Percentiles rank a stretch among this genome's conserved stretches.
Evolutionary conservation across 2,329 filamentous ascomycete genomes (phyloP).

Genomic region (Colletotrichum eremochloae): DNA sequence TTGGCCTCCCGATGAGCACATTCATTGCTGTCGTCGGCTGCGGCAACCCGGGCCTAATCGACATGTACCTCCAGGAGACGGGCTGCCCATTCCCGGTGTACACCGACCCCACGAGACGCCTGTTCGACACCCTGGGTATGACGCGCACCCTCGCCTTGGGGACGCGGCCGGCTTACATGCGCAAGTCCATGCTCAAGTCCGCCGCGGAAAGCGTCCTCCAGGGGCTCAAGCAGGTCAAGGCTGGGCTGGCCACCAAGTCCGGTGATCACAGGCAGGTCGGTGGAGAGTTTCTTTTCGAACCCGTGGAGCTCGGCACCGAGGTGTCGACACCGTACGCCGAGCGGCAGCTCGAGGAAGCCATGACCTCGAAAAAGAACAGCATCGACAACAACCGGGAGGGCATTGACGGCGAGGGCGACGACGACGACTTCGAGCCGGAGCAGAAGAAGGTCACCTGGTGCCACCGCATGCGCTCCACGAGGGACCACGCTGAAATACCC

Average conservation of each 20-base stretch:
- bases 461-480: constrained; percentile 83
- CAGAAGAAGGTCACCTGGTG: constrained; percentile 81
- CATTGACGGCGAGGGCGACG: constrained; percentile 43
- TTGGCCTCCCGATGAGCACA: constrained; percentile 66
- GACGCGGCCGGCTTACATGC: constrained; percentile 73
- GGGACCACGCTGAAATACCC: constrained; percentile 81
- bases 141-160: constrained; percentile 73
- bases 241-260: constrained; percentile 71
- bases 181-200: constrained; percentile 64
- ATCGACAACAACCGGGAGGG: constrained; percentile 29
- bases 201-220: constrained; percentile 69
- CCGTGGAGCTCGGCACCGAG: constrained; percentile 59
- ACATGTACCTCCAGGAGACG: constrained; percentile 73
- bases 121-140: constrained; percentile 80
- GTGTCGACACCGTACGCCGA: constrained; percentile 59
- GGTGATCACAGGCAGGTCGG: constrained; percentile 79
- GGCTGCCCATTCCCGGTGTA: constrained; percentile 81
- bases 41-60: constrained; percentile 76
- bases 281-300: constrained; percentile 84
- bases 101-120: constrained; percentile 76
- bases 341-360: constrained; percentile 45
- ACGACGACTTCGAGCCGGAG: constrained; percentile 52
- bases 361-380: constrained; percentile 25
- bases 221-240: constrained; percentile 68
- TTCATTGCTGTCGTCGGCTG: constrained; percentile 80